Evolutionary conservation across 2,329 filamentous ascomycete species (phyloP).

Genomic region (Fusarium dlaminii): DNA sequence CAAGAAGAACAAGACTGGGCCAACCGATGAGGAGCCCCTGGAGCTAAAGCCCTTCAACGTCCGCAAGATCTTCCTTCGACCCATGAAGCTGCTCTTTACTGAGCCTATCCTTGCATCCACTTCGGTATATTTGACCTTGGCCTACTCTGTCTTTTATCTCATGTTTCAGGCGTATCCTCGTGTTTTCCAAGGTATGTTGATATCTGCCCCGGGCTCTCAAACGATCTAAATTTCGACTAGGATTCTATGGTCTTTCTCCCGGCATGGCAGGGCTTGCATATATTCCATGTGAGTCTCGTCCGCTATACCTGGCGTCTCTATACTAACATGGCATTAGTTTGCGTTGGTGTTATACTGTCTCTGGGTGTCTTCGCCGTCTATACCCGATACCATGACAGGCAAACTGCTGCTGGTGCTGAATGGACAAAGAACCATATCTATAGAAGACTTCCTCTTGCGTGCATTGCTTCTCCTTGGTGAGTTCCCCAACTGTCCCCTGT

Average conservation of each 20-base stretch:
- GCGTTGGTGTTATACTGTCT: constrained; percentile 37
- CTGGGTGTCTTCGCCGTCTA: constrained; percentile 39
- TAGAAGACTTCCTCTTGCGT: constrained; percentile 55
- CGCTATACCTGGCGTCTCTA: not conserved
- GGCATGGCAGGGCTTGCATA: constrained; percentile 59
- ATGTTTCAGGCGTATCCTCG: constrained; percentile 63
- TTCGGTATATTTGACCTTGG: constrained; percentile 59
- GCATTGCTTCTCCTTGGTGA: constrained; percentile 69
- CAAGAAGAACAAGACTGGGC: constrained; percentile 51
- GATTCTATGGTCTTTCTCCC: constrained; percentile 55
- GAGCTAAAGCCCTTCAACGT: constrained; percentile 49
- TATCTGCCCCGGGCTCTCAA: not conserved
- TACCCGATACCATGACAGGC: constrained; percentile 43
- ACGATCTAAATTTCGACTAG: constrained; percentile 15
- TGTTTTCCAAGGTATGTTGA: constrained; percentile 51
- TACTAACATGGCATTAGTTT: constrained; percentile 34
- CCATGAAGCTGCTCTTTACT: constrained; percentile 57
- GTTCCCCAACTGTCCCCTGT: constrained; percentile 48
- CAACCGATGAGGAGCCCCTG: constrained; percentile 51
- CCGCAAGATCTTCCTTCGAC: constrained; percentile 60
- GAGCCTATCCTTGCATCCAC: constrained; percentile 62
- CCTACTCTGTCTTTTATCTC: constrained; percentile 63
- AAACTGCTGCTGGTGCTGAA: constrained; percentile 37
- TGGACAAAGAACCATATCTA: constrained; percentile 47
- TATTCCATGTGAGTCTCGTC: constrained; percentile 53